Conservation (phyloP, 495 filamentous ascomycete species). For the Tuber melanosporum region DNA sequence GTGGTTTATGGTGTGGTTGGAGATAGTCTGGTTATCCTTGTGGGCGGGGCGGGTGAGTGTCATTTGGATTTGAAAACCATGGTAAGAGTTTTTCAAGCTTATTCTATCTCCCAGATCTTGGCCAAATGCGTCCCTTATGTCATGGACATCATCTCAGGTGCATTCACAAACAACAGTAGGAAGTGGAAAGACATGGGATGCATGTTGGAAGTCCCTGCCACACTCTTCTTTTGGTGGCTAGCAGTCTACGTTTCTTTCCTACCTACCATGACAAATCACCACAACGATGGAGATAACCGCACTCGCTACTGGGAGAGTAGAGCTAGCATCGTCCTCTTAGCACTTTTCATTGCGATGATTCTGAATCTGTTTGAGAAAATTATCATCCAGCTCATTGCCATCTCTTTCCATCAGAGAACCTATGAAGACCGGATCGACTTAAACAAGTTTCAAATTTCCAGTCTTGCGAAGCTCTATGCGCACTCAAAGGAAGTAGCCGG, state of each 20-base stretch:
- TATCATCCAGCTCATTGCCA: conserved; percentile 88
- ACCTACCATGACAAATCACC: conserved; percentile 70
- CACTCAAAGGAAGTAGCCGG: conserved; percentile 56
- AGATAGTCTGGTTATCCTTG: conserved; percentile 84
- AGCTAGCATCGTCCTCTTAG: conserved; percentile 80
- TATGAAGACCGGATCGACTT: conserved; percentile 87
- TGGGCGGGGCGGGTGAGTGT: conserved; percentile 67
- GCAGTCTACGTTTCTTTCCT: conserved; percentile 67
- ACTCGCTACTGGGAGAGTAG: conserved; percentile 64
- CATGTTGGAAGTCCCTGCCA: conserved; percentile 77
- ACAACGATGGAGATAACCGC: conserved; percentile 52
- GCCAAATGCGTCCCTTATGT: conserved; percentile 66
- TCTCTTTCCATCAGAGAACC: conserved; percentile 83
- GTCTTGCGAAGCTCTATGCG: conserved; percentile 72
- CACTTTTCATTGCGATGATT: conserved; percentile 68
- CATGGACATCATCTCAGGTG: conserved; percentile 60
- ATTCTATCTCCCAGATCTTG: conserved; percentile 50
- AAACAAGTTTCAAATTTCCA: conserved; percentile 82
- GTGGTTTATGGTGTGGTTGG: conserved; percentile 94
- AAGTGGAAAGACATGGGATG: conserved; percentile 90
- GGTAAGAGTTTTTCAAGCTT: background rate
- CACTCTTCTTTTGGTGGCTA: conserved; percentile 89
- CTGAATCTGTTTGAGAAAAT: conserved; percentile 90
- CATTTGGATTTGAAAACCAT: background rate
- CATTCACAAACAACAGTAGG: conserved; percentile 74